Percentiles rank a stretch among this genome's conserved stretches.
phyloP scores from a whole-genome alignment of 2,329 filamentous ascomycete genomes.

The Xylariaceae sp. region DNA sequence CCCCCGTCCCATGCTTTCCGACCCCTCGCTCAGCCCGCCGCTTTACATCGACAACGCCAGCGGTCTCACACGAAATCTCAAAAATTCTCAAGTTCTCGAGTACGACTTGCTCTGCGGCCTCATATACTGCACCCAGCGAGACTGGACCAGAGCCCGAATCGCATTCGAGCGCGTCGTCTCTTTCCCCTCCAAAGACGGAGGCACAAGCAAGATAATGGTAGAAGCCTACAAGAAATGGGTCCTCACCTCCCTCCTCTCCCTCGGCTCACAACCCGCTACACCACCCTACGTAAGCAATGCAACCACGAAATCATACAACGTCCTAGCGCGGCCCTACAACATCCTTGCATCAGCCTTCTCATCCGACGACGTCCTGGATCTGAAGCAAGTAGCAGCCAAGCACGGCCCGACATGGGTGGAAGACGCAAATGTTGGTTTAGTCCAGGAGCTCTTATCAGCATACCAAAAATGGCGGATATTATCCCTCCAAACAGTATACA shows the following conservation, averaged over 20 bases:
- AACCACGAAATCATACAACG: conserved; percentile 45
- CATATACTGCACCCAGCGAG: conserved; percentile 57
- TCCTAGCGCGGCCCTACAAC: conserved; percentile 67
- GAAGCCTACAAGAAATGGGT: conserved; percentile 94
- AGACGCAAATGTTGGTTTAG: conserved; percentile 71
- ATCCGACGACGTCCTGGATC: conserved; percentile 47
- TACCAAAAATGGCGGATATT: conserved; percentile 76
- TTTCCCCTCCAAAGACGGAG: conserved; percentile 61
- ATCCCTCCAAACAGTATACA: conserved; percentile 70
- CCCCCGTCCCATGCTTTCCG: conserved; percentile 41
- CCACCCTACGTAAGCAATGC: conserved; percentile 54
- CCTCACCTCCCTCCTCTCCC: conserved; percentile 68
- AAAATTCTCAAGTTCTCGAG: conserved; percentile 55
- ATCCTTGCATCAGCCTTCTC: conserved; percentile 68
- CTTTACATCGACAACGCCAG: conserved; percentile 60
- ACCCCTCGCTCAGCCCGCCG: conserved; percentile 42
- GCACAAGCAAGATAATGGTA: conserved; percentile 73
- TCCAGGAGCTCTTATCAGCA: conserved; percentile 65
- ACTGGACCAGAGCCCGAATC: conserved; percentile 61
- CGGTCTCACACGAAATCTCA: conserved; percentile 56
- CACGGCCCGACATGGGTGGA: conserved; percentile 59
- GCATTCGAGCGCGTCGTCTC: conserved; percentile 65
- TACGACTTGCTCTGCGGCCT: conserved; percentile 66
- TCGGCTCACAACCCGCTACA: conserved; percentile 56
- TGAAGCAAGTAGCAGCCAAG: conserved; percentile 63